Conservation (phyloP, 257 asterid species). For the Petrea volubilis region DNA sequence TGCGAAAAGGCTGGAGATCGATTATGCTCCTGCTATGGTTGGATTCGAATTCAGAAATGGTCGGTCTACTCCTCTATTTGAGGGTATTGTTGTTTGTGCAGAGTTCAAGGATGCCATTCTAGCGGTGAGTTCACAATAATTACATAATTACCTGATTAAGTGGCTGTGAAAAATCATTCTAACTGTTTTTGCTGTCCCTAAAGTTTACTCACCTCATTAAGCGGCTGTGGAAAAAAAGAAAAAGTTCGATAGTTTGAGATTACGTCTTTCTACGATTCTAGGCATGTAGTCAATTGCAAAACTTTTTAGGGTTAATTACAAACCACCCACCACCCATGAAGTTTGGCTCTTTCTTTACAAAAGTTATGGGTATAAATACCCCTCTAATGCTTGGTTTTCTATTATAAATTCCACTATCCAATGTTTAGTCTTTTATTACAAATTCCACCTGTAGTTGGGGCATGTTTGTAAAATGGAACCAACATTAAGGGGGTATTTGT, state of each 20-base stretch:
- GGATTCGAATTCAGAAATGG: constrained; percentile 90
- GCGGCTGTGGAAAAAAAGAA: neutral
- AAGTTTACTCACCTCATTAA: neutral
- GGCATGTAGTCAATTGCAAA: neutral
- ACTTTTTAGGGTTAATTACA: too few species aligned
- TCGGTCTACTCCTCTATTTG: constrained; percentile 62
- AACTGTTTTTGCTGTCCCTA: neutral
- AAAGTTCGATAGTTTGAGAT: neutral
- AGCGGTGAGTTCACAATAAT: constrained; percentile 47
- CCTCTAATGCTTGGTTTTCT: too few species aligned
- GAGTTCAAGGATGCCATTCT: constrained; percentile 82
- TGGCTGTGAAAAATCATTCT: neutral
- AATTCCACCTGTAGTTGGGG: too few species aligned
- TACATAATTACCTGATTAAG: neutral
- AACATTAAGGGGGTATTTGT: too few species aligned
- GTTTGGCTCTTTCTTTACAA: too few species aligned
- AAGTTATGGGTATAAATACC: too few species aligned
- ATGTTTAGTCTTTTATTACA: too few species aligned
- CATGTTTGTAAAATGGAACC: too few species aligned
- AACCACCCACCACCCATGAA: too few species aligned
- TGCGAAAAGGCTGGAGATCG: constrained; percentile 72
- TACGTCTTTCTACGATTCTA: neutral
- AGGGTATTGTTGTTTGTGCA: constrained; percentile 87
- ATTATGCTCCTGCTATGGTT: constrained; percentile 94
- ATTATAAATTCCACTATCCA: too few species aligned